Conservation (phyloP, 306 rosid species). For the Vicia sativa region DNA sequence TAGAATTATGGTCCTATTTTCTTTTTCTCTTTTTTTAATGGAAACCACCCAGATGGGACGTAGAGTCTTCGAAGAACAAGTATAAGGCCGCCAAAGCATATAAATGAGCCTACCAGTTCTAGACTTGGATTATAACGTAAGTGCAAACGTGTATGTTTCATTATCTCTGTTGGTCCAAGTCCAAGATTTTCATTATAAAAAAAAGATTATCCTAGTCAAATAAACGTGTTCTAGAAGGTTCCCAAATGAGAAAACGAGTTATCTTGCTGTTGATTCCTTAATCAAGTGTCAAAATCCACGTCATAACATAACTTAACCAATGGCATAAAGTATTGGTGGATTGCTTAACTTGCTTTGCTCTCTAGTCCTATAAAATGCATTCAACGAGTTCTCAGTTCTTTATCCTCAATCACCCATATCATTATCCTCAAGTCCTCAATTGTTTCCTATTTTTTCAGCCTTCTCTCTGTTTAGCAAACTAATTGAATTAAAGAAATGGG, state of each 20-base stretch:
- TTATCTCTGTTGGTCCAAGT: constrained; percentile 26
- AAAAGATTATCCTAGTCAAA: constrained; percentile 8
- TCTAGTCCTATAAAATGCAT: constrained; percentile 20
- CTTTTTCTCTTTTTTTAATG: background rate
- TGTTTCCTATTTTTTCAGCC: background rate
- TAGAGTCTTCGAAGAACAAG: constrained; percentile 11
- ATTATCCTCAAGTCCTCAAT: background rate
- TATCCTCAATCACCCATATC: constrained; percentile 16
- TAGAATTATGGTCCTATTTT: constrained; percentile 26
- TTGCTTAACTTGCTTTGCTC: constrained; percentile 1
- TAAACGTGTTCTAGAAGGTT: constrained; percentile 32
- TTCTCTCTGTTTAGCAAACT: background rate
- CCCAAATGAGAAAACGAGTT: constrained; percentile 37
- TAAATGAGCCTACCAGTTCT: constrained; percentile 13
- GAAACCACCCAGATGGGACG: constrained; percentile 19
- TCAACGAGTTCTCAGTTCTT: background rate
- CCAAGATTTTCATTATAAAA: background rate
- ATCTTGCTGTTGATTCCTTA: background rate
- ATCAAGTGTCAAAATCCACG: constrained; percentile 13
- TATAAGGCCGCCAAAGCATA: constrained; percentile 14
- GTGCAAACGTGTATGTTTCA: constrained; percentile 32
- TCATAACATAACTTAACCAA: background rate
- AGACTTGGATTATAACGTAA: constrained; percentile 7
- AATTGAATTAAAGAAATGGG: constrained; percentile 11
- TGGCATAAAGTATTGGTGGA: background rate